phyloP scores from a whole-genome alignment of 2,329 filamentous ascomycete genomes.

The Neofusicoccum kwambonambiense region DNA sequence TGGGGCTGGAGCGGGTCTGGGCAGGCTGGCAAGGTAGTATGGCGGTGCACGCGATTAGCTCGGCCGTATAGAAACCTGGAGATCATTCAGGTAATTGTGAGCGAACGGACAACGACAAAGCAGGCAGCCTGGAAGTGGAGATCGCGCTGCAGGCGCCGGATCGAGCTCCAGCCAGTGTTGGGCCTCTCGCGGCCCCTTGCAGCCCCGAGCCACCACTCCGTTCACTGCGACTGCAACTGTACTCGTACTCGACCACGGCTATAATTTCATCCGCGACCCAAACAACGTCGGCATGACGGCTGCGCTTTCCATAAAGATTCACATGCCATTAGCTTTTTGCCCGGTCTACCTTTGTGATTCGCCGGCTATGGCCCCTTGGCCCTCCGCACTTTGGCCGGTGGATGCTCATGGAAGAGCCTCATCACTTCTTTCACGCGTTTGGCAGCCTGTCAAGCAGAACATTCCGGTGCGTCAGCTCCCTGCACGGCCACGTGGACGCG shows the following conservation, averaged over 20 bases:
- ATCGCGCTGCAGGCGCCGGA: constrained; percentile 5
- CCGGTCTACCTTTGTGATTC: constrained; percentile 14
- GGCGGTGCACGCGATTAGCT: not conserved
- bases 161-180: not conserved
- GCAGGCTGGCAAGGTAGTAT: not conserved
- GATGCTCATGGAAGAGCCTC: constrained; percentile 5
- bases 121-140: not conserved
- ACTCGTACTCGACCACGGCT: constrained; percentile 6
- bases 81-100: not conserved
- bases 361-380: not conserved
- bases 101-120: not conserved
- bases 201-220: constrained; percentile 5
- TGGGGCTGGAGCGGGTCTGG: not conserved
- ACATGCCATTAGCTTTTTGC: constrained; percentile 16
- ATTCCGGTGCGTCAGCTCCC: not conserved
- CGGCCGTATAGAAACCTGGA: not conserved
- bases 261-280: constrained; percentile 10
- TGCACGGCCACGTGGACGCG: constrained; percentile 13
- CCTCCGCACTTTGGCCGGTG: not conserved
- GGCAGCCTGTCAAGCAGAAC: constrained; percentile 10
- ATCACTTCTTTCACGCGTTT: not conserved
- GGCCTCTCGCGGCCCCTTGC: constrained; percentile 4
- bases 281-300: not conserved
- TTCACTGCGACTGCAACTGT: not conserved
- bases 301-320: not conserved